A percentile compares a stretch with the other conserved stretches of the same genome.
These are phyloP conservation scores for Themeda triandra DNA, from an alignment of 176 grass and related monocot genomes.

Conservation along the genomic window DNA sequence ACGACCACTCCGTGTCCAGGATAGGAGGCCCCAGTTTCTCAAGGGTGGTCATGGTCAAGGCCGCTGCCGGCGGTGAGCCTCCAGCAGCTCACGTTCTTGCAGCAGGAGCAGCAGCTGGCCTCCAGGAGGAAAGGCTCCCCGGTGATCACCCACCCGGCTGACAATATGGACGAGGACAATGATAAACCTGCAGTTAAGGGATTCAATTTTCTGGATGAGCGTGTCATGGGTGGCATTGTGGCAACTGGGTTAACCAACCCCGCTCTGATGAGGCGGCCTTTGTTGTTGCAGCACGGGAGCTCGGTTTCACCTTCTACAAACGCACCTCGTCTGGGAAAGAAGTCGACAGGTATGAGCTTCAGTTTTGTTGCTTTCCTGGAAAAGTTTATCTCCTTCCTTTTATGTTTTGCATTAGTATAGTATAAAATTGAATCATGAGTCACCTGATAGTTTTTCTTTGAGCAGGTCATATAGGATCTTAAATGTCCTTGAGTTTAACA, in stretches of 20 bases:
- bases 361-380: neutral
- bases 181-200: slow-evolving; percentile 46
- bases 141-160: slow-evolving; percentile 5
- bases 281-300: slow-evolving; percentile 69
- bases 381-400: no score
- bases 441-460: neutral
- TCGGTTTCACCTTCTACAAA: slow-evolving; percentile 80
- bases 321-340: slow-evolving; percentile 54
- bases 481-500: slow-evolving; percentile 89
- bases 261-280: slow-evolving; percentile 64
- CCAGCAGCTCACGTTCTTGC: no score
- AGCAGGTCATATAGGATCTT: slow-evolving; percentile 64
- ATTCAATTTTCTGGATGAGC: slow-evolving; percentile 83
- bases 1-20: slow-evolving; percentile 31
- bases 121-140: slow-evolving; percentile 39
- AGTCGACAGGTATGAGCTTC: slow-evolving; percentile 53
- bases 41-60: slow-evolving; percentile 37
- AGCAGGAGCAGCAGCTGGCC: neutral
- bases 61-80: neutral
- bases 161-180: neutral
- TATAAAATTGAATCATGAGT: no score
- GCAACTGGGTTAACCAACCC: slow-evolving; percentile 61
- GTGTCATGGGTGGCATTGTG: slow-evolving; percentile 72
- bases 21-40: slow-evolving; percentile 80
- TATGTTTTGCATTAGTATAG: no score